phyloP scores from a whole-genome alignment of 169 alveolate species.

The Cryptosporidium xiaoi region DNA sequence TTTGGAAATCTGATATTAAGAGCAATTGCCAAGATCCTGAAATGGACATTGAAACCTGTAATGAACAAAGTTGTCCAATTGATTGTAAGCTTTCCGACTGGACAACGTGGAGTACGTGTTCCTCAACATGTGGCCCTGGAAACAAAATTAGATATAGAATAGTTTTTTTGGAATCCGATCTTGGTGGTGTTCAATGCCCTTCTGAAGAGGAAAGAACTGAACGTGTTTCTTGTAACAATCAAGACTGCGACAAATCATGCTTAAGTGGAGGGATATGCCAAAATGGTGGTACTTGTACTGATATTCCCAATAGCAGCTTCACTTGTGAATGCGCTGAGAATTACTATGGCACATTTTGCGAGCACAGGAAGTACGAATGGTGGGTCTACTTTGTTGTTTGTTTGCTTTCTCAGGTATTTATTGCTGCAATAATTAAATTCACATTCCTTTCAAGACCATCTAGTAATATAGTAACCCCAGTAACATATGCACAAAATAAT shows the following conservation, averaged over 20 bases:
- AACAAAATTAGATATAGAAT: slow-evolving; percentile 37
- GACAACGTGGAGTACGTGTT: slow-evolving; percentile 58
- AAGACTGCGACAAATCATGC: slow-evolving; percentile 51
- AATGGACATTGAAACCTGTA: slow-evolving; percentile 38
- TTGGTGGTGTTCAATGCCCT: slow-evolving; percentile 70
- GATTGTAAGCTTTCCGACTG: slow-evolving; percentile 47
- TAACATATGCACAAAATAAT: slow-evolving; percentile 20
- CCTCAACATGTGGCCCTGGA: slow-evolving; percentile 70
- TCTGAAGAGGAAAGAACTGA: slow-evolving; percentile 35
- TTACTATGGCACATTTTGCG: slow-evolving; percentile 64
- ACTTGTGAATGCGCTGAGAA: slow-evolving; percentile 46
- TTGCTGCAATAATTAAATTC: slow-evolving; percentile 57
- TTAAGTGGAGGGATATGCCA: slow-evolving; percentile 12
- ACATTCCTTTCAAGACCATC: slow-evolving; percentile 37
- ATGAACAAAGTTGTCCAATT: slow-evolving; percentile 58
- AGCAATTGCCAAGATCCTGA: slow-evolving; percentile 23
- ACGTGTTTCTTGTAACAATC: slow-evolving; percentile 26
- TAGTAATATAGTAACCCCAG: slow-evolving; percentile 25
- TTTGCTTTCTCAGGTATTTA: slow-evolving; percentile 27
- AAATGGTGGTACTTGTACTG: slow-evolving; percentile 67
- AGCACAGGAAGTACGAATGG: slow-evolving; percentile 33
- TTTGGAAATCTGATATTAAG: slow-evolving; percentile 67
- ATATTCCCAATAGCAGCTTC: slow-evolving; percentile 45
- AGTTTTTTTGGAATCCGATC: slow-evolving; percentile 24
- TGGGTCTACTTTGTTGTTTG: slow-evolving; percentile 59